Conservation (phyloP, 179 eudicot species). For the Carnegiea gigantea region DNA sequence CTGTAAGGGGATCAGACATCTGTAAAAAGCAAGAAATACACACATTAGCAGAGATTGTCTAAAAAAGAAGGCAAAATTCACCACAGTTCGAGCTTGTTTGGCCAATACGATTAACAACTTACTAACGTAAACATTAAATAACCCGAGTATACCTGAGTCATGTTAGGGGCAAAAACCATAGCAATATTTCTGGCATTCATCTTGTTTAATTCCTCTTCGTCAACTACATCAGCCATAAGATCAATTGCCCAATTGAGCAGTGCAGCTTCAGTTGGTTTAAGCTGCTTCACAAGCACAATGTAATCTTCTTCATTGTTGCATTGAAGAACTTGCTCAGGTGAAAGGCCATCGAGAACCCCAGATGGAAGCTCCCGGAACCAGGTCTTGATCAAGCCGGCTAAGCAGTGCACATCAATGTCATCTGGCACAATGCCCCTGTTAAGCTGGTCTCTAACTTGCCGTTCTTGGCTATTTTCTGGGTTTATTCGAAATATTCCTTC, state of each 20-base stretch:
- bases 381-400: slow-evolving; percentile 87
- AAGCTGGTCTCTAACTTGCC: slow-evolving; percentile 74
- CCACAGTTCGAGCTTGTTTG: too few relatives aligned
- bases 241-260: slow-evolving; percentile 87
- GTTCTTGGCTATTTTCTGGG: slow-evolving; percentile 87
- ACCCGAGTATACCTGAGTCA: slow-evolving; percentile 69
- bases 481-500: slow-evolving; percentile 96
- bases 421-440: slow-evolving; percentile 87
- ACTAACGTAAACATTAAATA: background rate
- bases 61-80: background rate
- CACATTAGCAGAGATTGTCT: background rate
- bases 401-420: slow-evolving; percentile 84
- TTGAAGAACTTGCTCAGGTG: slow-evolving; percentile 81
- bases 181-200: slow-evolving; percentile 96
- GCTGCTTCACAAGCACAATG: slow-evolving; percentile 63
- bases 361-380: slow-evolving; percentile 95
- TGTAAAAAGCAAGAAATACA: slow-evolving; percentile 22
- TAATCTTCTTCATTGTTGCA: slow-evolving; percentile 76
- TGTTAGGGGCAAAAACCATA: slow-evolving; percentile 96
- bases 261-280: slow-evolving; percentile 75
- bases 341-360: slow-evolving; percentile 88
- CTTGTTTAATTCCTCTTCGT: slow-evolving; percentile 80
- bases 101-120: too few relatives aligned
- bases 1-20: slow-evolving; percentile 99
- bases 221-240: slow-evolving; percentile 96